A percentile compares a stretch with the other conserved stretches of the same genome.
Conservation (phyloP, 2,329 filamentous ascomycete genomes). For the Piedraia hortae region DNA sequence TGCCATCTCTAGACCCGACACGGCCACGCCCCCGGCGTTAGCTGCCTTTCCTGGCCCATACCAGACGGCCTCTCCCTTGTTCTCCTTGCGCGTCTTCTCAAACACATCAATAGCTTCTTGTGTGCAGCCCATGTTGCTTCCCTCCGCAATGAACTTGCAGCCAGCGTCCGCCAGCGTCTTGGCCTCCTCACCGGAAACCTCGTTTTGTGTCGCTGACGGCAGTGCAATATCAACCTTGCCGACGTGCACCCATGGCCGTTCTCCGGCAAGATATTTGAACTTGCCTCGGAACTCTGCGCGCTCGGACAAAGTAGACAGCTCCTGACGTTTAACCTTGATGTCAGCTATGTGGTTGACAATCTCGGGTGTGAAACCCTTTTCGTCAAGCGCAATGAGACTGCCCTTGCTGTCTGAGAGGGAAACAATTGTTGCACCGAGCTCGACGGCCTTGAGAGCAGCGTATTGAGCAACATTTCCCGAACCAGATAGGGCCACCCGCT, state of each 20-base stretch:
- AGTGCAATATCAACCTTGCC: conserved; percentile 75
- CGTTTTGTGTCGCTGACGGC: conserved; percentile 89
- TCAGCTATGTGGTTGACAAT: conserved; percentile 53
- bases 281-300: conserved; percentile 27
- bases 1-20: conserved; percentile 94
- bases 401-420: conserved; percentile 88
- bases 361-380: conserved; percentile 46
- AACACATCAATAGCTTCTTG: conserved; percentile 86
- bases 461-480: conserved; percentile 97
- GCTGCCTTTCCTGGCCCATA: conserved; percentile 73
- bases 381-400: conserved; percentile 44
- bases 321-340: conserved; percentile 67
- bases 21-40: conserved; percentile 91
- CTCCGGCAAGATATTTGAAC: conserved; percentile 70
- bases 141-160: conserved; percentile 63
- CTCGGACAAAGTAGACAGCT: conserved; percentile 44
- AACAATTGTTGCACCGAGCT: conserved; percentile 77
- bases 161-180: conserved; percentile 51
- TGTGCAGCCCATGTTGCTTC: conserved; percentile 97
- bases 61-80: conserved; percentile 56
- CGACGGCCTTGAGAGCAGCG: conserved; percentile 82
- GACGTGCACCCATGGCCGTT: conserved; percentile 74
- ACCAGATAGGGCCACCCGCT: conserved; percentile 84
- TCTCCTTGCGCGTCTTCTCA: conserved; percentile 43
- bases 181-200: conserved; percentile 79